Base-by-base conservation (phyloP, 1,284 basidiomycete genomes). In the Trametes pubescens region DNA sequence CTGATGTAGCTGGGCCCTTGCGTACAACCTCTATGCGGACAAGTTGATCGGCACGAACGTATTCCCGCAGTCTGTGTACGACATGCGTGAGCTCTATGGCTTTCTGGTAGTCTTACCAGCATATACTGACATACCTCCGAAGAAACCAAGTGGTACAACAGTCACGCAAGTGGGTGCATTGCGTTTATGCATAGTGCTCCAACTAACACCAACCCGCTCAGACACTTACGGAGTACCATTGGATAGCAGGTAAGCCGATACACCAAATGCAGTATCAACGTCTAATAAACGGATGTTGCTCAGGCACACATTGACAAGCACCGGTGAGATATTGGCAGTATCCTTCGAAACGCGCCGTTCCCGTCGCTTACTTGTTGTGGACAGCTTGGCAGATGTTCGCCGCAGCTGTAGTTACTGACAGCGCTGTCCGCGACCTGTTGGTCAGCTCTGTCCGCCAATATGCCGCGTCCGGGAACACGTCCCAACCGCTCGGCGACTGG, bases 381-480 rank as follows among this genome's bases (percentile, higher is more conserved):
- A n/a, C 65, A 85, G 86, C 89, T 69, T 90, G 89, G 89, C 76
- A 87, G 65, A 85, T 87, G 11, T 89, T 81, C 81, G 89, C 86
- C 1, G 82, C 86, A 3, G 84, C 79, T 9, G 80, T 86, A 38
- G 82, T 85, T 67, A 84, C 84, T 4, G 80, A 84, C 65, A 81
- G 75, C 1, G 70, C 78, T 0, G 78, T 79, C 0, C 81, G 89
- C 40, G 82, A 89, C 67, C 73, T 84, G 52, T 81, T 91, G 69
- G 83, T 91, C 53, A 74, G 77, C 47, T 77, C 81, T 0, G 84
- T 89, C n/a, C 79, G 78, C 69, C 80, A 81, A 44, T 91, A 84
- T 71, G 83, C 84, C 7, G 80, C 84, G 0, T 77, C 82, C 58
- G 84, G 84, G 18, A 70, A 78, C 53, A 86, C 80, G 71, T 78